These are phyloP conservation scores for Houttuynia cordata DNA, from an alignment of 164 flowering plant species.

Conservation along the genomic window DNA sequence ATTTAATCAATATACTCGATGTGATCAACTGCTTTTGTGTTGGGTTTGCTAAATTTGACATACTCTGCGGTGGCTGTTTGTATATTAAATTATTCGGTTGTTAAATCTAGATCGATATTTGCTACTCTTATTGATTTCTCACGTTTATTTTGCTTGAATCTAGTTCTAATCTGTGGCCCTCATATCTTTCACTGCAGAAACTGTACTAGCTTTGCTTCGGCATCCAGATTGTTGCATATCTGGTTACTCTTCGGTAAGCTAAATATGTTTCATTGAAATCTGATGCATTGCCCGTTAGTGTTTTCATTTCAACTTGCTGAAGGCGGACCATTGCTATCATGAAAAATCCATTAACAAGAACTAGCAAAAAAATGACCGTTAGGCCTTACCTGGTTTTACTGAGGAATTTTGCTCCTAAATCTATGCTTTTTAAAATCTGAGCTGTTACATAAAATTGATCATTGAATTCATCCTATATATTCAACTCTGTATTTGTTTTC, in stretches of 20 bases:
- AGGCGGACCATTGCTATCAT: background rate
- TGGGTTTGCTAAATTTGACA: too few relatives aligned
- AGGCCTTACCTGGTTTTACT: too few relatives aligned
- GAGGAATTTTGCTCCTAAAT: too few relatives aligned
- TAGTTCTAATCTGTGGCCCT: background rate
- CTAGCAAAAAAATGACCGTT: too few relatives aligned
- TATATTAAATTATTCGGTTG: too few relatives aligned
- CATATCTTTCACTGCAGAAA: slow-evolving; percentile 46
- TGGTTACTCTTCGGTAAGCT: slow-evolving; percentile 81
- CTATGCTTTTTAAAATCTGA: too few relatives aligned
- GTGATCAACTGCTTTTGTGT: too few relatives aligned
- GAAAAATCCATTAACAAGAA: background rate
- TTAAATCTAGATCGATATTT: background rate
- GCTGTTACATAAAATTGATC: too few relatives aligned
- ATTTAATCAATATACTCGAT: too few relatives aligned
- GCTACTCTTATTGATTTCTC: background rate
- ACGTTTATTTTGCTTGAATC: background rate
- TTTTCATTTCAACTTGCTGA: background rate
- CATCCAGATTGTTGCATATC: slow-evolving; percentile 96
- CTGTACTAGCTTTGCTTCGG: slow-evolving; percentile 77
- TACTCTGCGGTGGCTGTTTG: too few relatives aligned
- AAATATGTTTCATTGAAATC: slow-evolving; percentile 1
- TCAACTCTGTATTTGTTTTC: background rate
- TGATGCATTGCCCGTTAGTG: background rate
- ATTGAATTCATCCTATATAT: background rate